These are phyloP conservation scores for Cerioporus squamosus DNA, from an alignment of 1,284 basidiomycete species.

Conservation along the genomic window DNA sequence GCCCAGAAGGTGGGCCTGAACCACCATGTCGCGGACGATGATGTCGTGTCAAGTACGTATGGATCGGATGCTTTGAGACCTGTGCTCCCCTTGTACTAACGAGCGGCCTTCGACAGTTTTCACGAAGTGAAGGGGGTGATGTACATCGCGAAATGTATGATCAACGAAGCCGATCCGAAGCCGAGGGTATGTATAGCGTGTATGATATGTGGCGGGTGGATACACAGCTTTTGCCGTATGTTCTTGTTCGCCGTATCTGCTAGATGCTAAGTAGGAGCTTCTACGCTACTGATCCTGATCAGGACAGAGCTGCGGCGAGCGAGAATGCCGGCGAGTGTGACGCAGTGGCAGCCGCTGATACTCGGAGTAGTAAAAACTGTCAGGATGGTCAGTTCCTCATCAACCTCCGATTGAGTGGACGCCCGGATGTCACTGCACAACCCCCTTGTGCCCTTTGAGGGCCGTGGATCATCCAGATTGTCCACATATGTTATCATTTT, in stretches of 20 bases:
- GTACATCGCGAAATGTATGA: background rate
- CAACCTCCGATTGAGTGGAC: too few species aligned
- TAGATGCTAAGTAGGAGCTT: background rate
- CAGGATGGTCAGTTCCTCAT: too few species aligned
- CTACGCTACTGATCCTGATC: background rate
- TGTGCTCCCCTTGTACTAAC: conserved; percentile 11
- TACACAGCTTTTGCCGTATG: background rate
- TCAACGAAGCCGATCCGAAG: background rate
- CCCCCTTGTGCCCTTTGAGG: accelerated
- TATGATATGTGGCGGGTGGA: conserved; percentile 2
- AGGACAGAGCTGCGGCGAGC: background rate
- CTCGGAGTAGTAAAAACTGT: too few species aligned
- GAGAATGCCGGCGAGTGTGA: background rate
- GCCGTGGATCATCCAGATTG: too few species aligned
- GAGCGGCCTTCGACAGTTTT: conserved; percentile 34
- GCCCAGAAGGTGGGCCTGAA: conserved; percentile 92
- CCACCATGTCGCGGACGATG: conserved; percentile 92
- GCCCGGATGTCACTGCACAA: too few species aligned
- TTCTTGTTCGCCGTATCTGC: background rate
- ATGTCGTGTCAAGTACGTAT: conserved; percentile 88
- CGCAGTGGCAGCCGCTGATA: background rate
- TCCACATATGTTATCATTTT: too few species aligned
- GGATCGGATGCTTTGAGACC: background rate
- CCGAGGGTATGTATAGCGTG: background rate
- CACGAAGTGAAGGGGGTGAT: conserved; percentile 35